These are phyloP conservation scores for Chaetomium globosum DNA, from an alignment of 2,329 filamentous ascomycete species.

Conservation along the genomic window DNA sequence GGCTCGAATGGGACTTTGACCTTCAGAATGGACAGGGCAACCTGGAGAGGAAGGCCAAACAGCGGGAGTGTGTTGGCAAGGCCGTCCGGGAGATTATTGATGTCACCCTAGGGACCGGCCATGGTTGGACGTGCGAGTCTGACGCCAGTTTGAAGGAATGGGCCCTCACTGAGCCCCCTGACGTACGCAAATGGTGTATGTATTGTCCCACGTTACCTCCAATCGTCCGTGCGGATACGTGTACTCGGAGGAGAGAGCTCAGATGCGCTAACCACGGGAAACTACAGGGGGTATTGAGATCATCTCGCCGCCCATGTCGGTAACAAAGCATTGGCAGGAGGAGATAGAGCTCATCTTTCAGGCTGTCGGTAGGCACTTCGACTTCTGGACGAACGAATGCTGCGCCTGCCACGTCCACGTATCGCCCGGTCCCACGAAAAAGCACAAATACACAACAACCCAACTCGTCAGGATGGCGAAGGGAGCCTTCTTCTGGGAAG, in stretches of 20 bases:
- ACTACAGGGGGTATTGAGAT: conserved; percentile 13
- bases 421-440: not conserved
- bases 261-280: not conserved
- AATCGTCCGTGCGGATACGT: no score
- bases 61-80: not conserved
- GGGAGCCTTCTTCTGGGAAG: conserved; percentile 6
- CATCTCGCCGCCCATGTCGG: conserved; percentile 12
- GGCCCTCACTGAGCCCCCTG: not conserved
- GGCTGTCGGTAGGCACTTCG: not conserved
- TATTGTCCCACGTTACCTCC: not conserved
- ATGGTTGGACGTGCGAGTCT: not conserved
- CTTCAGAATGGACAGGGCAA: not conserved
- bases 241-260: not conserved
- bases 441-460: not conserved
- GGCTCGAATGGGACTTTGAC: not conserved
- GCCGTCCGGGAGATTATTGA: conserved; percentile 1
- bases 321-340: not conserved
- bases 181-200: conserved; percentile 1
- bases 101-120: not conserved
- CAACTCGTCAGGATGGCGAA: conserved; percentile 7
- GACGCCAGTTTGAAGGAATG: conserved; percentile 2
- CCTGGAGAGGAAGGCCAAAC: not conserved
- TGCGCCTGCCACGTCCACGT: conserved; percentile 10
- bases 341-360: not conserved
- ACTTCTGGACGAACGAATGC: conserved; percentile 7